phyloP scores from a whole-genome alignment of 2,329 filamentous ascomycete species.

The Sclerotinia minor region DNA sequence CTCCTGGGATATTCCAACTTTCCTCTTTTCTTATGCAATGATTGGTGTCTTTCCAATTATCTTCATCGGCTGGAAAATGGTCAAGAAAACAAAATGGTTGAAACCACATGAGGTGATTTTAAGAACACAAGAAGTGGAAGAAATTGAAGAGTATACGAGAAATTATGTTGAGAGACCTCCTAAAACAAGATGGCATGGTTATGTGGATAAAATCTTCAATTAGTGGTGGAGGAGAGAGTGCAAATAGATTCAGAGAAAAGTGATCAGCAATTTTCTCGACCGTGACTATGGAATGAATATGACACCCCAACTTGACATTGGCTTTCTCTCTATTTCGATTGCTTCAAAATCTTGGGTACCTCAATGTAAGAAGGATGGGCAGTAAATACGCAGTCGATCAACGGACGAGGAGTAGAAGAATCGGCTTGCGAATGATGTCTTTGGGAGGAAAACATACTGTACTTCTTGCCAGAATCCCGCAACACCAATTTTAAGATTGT shows the following conservation, averaged over 20 bases:
- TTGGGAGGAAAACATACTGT: too few species aligned
- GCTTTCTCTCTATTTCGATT: too few species aligned
- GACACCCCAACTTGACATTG: too few species aligned
- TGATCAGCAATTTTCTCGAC: neutral
- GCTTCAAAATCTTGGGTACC: too few species aligned
- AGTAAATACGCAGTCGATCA: constrained; percentile 46
- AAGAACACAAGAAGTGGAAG: constrained; percentile 52
- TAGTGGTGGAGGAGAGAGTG: neutral
- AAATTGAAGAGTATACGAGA: constrained; percentile 61
- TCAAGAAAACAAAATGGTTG: constrained; percentile 56
- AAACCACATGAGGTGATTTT: constrained; percentile 57
- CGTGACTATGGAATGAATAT: too few species aligned
- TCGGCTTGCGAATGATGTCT: constrained; percentile 28
- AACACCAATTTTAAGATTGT: constrained; percentile 49
- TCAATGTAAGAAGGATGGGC: constrained; percentile 54
- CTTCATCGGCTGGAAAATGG: constrained; percentile 60
- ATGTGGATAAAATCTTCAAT: constrained; percentile 34
- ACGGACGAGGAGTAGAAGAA: constrained; percentile 24
- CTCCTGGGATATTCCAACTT: constrained; percentile 60
- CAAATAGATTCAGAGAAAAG: neutral
- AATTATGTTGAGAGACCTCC: constrained; percentile 48
- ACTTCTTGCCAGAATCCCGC: constrained; percentile 55
- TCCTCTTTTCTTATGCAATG: constrained; percentile 62
- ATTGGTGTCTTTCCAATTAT: constrained; percentile 60
- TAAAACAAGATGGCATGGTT: constrained; percentile 34